phyloP scores from a whole-genome alignment of 805 yeast species.

The Candida pseudoglaebosa region DNA sequence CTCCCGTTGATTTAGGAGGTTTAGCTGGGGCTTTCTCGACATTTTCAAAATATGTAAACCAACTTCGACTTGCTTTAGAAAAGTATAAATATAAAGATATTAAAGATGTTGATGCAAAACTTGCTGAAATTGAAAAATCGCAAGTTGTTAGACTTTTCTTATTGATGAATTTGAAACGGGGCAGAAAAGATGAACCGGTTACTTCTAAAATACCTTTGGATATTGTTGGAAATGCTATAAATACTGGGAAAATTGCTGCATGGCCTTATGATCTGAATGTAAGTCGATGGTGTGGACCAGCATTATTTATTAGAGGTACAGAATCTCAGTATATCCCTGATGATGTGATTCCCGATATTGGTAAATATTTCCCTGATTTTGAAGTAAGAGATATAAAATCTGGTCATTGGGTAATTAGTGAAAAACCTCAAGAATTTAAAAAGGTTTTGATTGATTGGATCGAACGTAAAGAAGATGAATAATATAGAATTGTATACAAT shows the following conservation, averaged over 20 bases:
- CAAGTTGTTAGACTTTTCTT: slow-evolving; percentile 70
- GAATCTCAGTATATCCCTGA: slow-evolving; percentile 77
- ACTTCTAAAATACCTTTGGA: slow-evolving; percentile 67
- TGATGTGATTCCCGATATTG: slow-evolving; percentile 70
- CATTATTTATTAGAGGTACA: slow-evolving; percentile 76
- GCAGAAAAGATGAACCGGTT: slow-evolving; percentile 35
- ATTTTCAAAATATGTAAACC: slow-evolving; percentile 67
- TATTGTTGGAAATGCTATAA: slow-evolving; percentile 60
- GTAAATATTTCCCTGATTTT: slow-evolving; percentile 73
- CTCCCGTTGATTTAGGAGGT: slow-evolving; percentile 65
- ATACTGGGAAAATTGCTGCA: slow-evolving; percentile 61
- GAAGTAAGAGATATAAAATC: slow-evolving; percentile 70
- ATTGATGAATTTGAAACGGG: slow-evolving; percentile 59
- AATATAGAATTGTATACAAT: neutral
- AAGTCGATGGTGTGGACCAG: slow-evolving; percentile 60
- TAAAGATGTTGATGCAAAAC: slow-evolving; percentile 63
- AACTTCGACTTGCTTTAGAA: slow-evolving; percentile 55
- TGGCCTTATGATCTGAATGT: slow-evolving; percentile 68
- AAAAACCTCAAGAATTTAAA: slow-evolving; percentile 76
- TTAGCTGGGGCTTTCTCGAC: slow-evolving; percentile 47
- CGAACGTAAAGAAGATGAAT: slow-evolving; percentile 39
- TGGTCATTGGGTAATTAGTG: slow-evolving; percentile 93
- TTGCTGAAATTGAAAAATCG: slow-evolving; percentile 60
- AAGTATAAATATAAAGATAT: slow-evolving; percentile 42
- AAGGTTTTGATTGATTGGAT: slow-evolving; percentile 60